Base-by-base conservation (phyloP, 2,329 filamentous ascomycete species). In the Fusarium neocosmosporiellum region DNA sequence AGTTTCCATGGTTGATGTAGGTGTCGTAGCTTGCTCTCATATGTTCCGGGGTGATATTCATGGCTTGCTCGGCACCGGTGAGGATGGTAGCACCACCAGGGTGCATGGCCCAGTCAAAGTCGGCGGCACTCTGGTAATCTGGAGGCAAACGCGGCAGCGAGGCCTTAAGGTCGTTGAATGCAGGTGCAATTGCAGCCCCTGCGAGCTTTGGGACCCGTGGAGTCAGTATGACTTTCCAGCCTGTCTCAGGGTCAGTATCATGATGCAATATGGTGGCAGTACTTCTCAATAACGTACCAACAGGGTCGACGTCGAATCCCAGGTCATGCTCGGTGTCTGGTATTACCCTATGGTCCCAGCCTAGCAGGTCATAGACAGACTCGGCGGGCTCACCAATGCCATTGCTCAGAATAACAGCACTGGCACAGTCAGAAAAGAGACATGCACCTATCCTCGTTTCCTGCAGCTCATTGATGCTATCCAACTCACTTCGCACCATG, bases 101-200 rank as follows among this genome's bases (percentile, higher is more conserved):
- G 74, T 94, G 92, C 78, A 94, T 87, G 1, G 91, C 92, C 92
- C 92, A 94, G 82, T 94, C 92, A 72, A 92, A 93, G 67, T 92
- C 88, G 0, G 84, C 79, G 0, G 91, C 83, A 0, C 78, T 71
- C n/a, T 79, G 77, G 74, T 87, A 87, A 9, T 80, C 75, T 7
- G 79, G 76, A 1, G 88, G 87, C 4, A 90, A 80, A 1, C 81
- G 70, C 2, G 83, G 82, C 24, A 88, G 78, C 9, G 85, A 85
- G 7, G 85, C 80, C 34, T 91, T 77, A 16, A 93, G 84, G 29
- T 88, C 84, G 18, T 82, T 75, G 74, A 92, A 92, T 6, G 88
- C 85, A 5, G 88, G 86, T 2, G 81, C 80, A 10, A 92, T 85
- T 2, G 86, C 83, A 9, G 83, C 79, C 10, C 85, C 82, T 0